Conservation (phyloP, 2,329 filamentous ascomycete genomes). For the Verticillium alfalfae region DNA sequence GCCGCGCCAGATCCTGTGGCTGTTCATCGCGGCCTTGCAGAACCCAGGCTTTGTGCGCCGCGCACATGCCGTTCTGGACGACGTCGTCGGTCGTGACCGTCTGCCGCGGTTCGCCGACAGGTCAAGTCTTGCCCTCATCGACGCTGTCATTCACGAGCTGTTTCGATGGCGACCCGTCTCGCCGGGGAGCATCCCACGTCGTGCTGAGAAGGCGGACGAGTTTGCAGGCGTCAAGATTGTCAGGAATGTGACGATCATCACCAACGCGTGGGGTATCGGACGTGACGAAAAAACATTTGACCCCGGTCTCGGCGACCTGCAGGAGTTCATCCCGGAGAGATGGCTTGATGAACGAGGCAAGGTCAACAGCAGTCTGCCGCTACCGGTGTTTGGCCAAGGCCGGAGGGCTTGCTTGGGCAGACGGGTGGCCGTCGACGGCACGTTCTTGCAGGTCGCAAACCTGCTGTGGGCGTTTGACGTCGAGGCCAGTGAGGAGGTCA, state of each 20-base stretch:
- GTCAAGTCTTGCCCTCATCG: slow-evolving; percentile 32
- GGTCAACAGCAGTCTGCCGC: slow-evolving; percentile 20
- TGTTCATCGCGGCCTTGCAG: slow-evolving; percentile 20
- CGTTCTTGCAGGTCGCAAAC: slow-evolving; percentile 33
- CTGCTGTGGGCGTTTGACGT: slow-evolving; percentile 46
- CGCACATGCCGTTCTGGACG: slow-evolving; percentile 34
- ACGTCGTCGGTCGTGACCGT: slow-evolving; percentile 30
- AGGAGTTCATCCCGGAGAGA: slow-evolving; percentile 24
- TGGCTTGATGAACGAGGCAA: slow-evolving; percentile 15
- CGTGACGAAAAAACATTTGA: slow-evolving; percentile 35
- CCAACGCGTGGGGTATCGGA: slow-evolving; percentile 32
- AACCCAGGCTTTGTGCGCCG: slow-evolving; percentile 7
- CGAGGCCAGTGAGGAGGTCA: slow-evolving; percentile 17
- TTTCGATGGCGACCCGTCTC: slow-evolving; percentile 38
- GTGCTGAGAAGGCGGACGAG: slow-evolving; percentile 24
- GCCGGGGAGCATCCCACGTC: slow-evolving; percentile 29
- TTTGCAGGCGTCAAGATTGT: slow-evolving; percentile 35
- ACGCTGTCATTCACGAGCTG: slow-evolving; percentile 33
- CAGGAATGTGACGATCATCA: slow-evolving; percentile 33
- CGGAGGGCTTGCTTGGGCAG: slow-evolving; percentile 34
- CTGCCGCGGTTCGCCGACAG: slow-evolving; percentile 32
- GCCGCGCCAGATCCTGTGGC: slow-evolving; percentile 20
- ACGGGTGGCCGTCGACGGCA: slow-evolving; percentile 40
- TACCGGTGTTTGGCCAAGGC: slow-evolving; percentile 41
- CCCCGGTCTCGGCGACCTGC: slow-evolving; percentile 7